Evolutionary conservation across 2,329 filamentous ascomycete species (phyloP).

Genomic region (Helotiales sp.): DNA sequence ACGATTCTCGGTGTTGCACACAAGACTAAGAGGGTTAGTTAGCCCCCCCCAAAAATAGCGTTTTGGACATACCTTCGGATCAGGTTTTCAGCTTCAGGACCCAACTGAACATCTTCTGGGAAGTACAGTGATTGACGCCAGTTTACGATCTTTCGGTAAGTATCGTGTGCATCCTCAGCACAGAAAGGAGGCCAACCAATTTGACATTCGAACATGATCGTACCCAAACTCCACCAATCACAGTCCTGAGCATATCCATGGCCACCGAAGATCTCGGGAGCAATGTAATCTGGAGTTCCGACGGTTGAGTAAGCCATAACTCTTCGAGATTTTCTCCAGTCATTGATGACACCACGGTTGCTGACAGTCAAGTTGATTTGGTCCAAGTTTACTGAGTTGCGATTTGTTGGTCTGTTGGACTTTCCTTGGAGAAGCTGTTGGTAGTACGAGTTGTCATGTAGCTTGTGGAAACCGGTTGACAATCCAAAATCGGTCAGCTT

Average conservation of each 20-base stretch:
- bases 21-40: conserved; percentile 65
- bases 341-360: conserved; percentile 97
- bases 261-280: conserved; percentile 95
- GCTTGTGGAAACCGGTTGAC: conserved; percentile 96
- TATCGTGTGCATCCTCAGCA: conserved; percentile 95
- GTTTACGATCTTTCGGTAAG: conserved; percentile 98
- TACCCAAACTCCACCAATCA: conserved; percentile 99
- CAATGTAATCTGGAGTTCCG: conserved; percentile 97
- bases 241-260: conserved; percentile 96
- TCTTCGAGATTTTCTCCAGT: conserved; percentile 94
- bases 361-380: conserved; percentile 98
- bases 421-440: conserved; percentile 88
- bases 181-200: conserved; percentile 99
- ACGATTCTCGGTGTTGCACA: conserved; percentile 92
- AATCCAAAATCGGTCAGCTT: conserved; percentile 98
- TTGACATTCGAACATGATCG: conserved; percentile 99
- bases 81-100: conserved; percentile 86
- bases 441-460: conserved; percentile 98
- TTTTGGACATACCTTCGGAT: conserved; percentile 75
- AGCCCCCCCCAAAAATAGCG: background rate
- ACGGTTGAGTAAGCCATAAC: conserved; percentile 98
- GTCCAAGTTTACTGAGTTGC: conserved; percentile 93
- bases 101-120: conserved; percentile 90
- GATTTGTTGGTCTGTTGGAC: conserved; percentile 74
- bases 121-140: conserved; percentile 97